Evolutionary conservation across 2,329 filamentous ascomycete species (phyloP).

Genomic region (Fusarium temperatum): DNA sequence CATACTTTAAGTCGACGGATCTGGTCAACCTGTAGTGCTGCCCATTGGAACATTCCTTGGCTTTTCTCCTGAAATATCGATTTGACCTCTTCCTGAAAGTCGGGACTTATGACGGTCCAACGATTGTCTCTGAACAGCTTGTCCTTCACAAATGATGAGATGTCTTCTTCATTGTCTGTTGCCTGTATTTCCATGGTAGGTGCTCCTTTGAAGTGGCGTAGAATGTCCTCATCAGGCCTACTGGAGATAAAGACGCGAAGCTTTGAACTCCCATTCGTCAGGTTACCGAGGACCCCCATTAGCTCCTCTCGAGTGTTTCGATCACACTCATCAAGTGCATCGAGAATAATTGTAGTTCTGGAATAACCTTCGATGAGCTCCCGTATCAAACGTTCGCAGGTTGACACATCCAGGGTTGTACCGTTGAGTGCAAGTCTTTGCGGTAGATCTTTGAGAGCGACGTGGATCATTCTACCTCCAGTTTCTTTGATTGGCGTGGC

Average conservation of each 20-base stretch:
- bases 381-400: fast-evolving
- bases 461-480: fast-evolving
- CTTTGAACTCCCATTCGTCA: fast-evolving
- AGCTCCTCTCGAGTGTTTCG: not conserved
- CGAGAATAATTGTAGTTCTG: fast-evolving
- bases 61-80: fast-evolving
- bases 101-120: fast-evolving
- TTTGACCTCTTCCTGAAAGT: fast-evolving
- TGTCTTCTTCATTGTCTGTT: not conserved
- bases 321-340: not conserved
- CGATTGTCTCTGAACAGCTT: fast-evolving
- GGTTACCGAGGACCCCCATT: fast-evolving
- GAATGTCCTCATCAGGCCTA: fast-evolving
- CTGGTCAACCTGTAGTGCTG: fast-evolving
- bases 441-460: fast-evolving
- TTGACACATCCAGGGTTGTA: fast-evolving
- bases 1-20: fast-evolving
- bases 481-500: fast-evolving
- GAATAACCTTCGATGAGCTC: fast-evolving
- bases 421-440: fast-evolving
- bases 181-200: fast-evolving
- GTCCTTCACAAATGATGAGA: fast-evolving
- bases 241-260: fast-evolving
- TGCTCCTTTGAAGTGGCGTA: fast-evolving
- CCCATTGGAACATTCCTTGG: not conserved